phyloP scores from a whole-genome alignment of 2,329 filamentous ascomycete genomes.

The Fusarium compactum region DNA sequence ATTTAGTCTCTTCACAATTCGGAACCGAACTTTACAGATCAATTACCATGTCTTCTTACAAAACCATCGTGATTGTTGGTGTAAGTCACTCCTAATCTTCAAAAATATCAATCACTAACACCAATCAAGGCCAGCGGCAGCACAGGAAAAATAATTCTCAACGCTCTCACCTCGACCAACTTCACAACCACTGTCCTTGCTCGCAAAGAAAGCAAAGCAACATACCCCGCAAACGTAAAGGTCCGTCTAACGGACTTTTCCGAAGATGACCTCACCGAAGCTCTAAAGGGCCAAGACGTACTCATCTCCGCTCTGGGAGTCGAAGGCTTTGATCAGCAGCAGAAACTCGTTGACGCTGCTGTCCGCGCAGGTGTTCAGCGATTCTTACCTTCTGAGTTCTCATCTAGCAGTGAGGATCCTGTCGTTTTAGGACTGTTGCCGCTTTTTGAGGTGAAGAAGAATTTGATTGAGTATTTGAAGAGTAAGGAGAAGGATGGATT shows the following conservation, averaged over 20 bases:
- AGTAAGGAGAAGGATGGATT: slow-evolving; percentile 2
- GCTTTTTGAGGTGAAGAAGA: neutral
- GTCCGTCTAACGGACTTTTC: slow-evolving; percentile 6
- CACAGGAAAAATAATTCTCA: slow-evolving; percentile 2
- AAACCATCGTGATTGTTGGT: neutral
- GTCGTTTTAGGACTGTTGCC: neutral
- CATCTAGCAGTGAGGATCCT: neutral
- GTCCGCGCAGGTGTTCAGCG: neutral
- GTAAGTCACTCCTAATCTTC: neutral
- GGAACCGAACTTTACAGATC: fast-evolving
- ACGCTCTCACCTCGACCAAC: neutral
- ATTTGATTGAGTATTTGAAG: slow-evolving; percentile 1
- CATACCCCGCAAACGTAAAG: neutral
- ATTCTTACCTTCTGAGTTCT: neutral
- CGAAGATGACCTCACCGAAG: neutral
- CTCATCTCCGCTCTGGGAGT: neutral
- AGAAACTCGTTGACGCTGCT: slow-evolving; percentile 2
- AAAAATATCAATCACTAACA: neutral
- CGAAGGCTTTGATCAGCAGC: neutral
- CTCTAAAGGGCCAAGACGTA: neutral
- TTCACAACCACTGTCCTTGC: neutral
- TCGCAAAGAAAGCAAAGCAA: slow-evolving; percentile 6
- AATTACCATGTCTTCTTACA: neutral
- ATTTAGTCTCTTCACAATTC: fast-evolving
- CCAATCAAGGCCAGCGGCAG: neutral